phyloP scores from a whole-genome alignment of 176 grass and related monocot genomes.

The Leersia perrieri region DNA sequence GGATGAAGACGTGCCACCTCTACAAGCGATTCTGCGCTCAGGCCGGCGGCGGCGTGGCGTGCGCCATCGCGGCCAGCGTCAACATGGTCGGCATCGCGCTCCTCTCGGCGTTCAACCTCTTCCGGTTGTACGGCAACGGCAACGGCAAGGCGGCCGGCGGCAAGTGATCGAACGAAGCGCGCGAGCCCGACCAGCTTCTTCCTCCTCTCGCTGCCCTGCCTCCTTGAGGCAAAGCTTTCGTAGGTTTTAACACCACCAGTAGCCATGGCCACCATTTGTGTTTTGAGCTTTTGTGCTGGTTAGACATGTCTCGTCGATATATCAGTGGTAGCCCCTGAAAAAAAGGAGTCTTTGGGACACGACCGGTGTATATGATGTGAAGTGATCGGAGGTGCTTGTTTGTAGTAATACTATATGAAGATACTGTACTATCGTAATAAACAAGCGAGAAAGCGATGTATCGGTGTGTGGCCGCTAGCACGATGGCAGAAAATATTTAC shows the following conservation, averaged over 20 bases:
- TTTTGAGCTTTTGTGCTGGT: slow-evolving; percentile 21
- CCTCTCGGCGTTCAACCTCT: slow-evolving; percentile 87
- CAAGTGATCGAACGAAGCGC: too few relatives aligned
- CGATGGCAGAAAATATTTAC: not conserved
- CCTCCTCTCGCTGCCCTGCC: not conserved
- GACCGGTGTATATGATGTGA: slow-evolving; percentile 45
- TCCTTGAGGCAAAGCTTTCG: too few relatives aligned
- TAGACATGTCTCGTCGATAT: not conserved
- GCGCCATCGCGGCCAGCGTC: slow-evolving; percentile 50
- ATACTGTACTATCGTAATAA: slow-evolving; percentile 56
- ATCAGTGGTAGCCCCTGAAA: slow-evolving; percentile 16
- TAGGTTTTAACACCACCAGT: slow-evolving; percentile 9
- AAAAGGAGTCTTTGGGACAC: slow-evolving; percentile 20
- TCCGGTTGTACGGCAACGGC: slow-evolving; percentile 68
- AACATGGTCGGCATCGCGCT: slow-evolving; percentile 48
- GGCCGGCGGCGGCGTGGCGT: slow-evolving; percentile 43
- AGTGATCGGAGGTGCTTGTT: slow-evolving; percentile 29
- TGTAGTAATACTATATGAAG: slow-evolving; percentile 40
- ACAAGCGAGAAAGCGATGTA: slow-evolving; percentile 27
- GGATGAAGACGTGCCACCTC: slow-evolving; percentile 89
- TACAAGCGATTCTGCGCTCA: slow-evolving; percentile 76
- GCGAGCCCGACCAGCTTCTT: not conserved
- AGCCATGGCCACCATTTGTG: not conserved
- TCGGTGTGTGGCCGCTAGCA: not conserved
- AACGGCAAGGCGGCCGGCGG: not conserved